Evolutionary conservation across 1,139 yeast genomes (phyloP), one percentile per base, ranked within the genome.

Genomic region (Schizosaccharomyces versatilis): DNA sequence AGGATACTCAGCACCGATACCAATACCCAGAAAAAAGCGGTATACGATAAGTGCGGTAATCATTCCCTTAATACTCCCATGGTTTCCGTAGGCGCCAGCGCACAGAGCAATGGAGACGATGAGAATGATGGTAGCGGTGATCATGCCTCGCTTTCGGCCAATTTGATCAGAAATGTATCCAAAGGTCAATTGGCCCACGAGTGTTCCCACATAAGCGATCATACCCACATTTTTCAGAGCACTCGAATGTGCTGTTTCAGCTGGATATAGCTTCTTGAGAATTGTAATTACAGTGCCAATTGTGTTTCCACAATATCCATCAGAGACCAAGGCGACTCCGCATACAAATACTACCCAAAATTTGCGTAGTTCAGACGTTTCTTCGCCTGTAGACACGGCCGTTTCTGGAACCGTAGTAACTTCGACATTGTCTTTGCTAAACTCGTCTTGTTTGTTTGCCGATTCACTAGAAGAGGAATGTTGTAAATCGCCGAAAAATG

Each of bases 191-290:
- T 80, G 88, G 48, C 96, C 96, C 12, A 83, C 74, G 54, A 86
- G 93, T 2, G 88, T 85, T 62, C 96, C 96, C 10, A 76, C 95
- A 65, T 86, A 86, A 0, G 86, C 94, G 64, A 86, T 82, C n/a
- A 95, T 79, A 0, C 93, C 74, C 55, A 86, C 83, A 63, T 85
- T 84, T 59, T 78, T 73, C 57, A 82, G 77, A 36, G 95, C 94
- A 54, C 68, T 67, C 0, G 93, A 81, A 10, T 74, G 63, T 2
- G 76, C 67, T 64, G 81, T 80, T 62, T 75, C 76, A 0, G 66
- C 66, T 12, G 85, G 85, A 65, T 86, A 86, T 44, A 86, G 70
- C 3, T 65, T 69, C 15, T 73, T 66, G 59, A 86, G 72, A 68
- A 86, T 79, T 12, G 86, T 78, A 52, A 80, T 73, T 17, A 81